These are phyloP conservation scores for Suhomyces chickasaworum DNA, from an alignment of 1,139 yeast species.

Conservation along the genomic window DNA sequence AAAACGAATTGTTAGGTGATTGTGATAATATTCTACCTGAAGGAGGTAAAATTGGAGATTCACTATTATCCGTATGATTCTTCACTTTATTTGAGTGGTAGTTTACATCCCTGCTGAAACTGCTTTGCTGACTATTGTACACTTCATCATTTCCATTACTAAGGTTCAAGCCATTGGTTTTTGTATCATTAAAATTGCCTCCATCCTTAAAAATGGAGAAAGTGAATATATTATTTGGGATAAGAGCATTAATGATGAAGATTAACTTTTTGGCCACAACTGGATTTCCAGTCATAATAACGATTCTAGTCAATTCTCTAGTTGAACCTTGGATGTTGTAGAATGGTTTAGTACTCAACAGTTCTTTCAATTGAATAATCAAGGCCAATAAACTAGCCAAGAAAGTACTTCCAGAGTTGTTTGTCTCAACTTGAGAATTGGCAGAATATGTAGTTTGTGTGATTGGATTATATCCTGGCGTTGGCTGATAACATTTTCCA, in stretches of 20 bases:
- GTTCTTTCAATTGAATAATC: constrained; percentile 39
- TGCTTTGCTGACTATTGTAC: neutral
- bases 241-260: constrained; percentile 53
- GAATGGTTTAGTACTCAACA: constrained; percentile 39
- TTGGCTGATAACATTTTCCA: constrained; percentile 30
- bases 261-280: constrained; percentile 61
- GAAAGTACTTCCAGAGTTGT: constrained; percentile 28
- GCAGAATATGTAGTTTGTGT: constrained; percentile 5
- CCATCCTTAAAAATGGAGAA: neutral
- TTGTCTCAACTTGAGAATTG: constrained; percentile 9
- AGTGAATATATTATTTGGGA: constrained; percentile 9
- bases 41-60: constrained; percentile 3
- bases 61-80: constrained; percentile 1
- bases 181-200: constrained; percentile 1
- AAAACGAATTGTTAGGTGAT: constrained; percentile 4
- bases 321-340: constrained; percentile 18
- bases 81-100: neutral
- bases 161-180: neutral
- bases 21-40: constrained; percentile 3
- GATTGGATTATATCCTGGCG: constrained; percentile 12
- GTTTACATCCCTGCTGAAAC: constrained; percentile 4
- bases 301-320: constrained; percentile 48
- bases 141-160: neutral
- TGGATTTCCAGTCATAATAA: constrained; percentile 61
- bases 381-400: constrained; percentile 51